Percentiles rank a stretch among this genome's conserved stretches.
Evolutionary conservation across 305 asterid species (phyloP).

Genomic region (Solanum hybrid): DNA sequence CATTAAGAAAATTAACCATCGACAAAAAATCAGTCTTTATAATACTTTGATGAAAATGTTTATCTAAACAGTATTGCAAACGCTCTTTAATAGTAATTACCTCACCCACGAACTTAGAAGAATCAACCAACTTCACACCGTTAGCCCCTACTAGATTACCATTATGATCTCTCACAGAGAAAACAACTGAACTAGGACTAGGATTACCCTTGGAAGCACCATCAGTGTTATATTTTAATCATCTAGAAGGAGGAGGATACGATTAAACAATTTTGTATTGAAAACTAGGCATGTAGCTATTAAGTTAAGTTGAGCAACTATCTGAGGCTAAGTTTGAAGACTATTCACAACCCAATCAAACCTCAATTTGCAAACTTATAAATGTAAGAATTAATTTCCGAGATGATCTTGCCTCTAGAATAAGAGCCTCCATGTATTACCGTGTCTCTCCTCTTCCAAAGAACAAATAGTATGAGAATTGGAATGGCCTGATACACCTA

Average conservation of each 20-base stretch:
- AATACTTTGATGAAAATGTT: background rate
- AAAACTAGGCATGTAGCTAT: too few species aligned
- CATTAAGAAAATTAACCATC: background rate
- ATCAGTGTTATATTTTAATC: background rate
- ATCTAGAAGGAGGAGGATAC: background rate
- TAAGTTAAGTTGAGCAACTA: background rate
- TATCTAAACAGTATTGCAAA: background rate
- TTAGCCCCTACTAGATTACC: background rate
- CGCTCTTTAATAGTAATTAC: background rate
- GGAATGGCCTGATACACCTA: too few species aligned
- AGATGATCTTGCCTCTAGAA: too few species aligned
- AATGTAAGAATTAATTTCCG: too few species aligned
- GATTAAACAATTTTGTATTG: background rate
- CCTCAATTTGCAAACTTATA: too few species aligned
- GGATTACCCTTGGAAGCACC: background rate
- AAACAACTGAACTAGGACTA: background rate
- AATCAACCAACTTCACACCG: background rate
- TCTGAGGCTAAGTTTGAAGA: background rate
- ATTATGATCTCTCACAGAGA: background rate
- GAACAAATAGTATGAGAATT: too few species aligned
- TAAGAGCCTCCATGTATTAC: too few species aligned
- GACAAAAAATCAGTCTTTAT: background rate
- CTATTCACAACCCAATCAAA: too few species aligned
- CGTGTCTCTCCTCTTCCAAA: too few species aligned
- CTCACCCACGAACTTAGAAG: background rate